phyloP scores from a whole-genome alignment of 805 yeast species.

The Pichia thaimueangensis region DNA sequence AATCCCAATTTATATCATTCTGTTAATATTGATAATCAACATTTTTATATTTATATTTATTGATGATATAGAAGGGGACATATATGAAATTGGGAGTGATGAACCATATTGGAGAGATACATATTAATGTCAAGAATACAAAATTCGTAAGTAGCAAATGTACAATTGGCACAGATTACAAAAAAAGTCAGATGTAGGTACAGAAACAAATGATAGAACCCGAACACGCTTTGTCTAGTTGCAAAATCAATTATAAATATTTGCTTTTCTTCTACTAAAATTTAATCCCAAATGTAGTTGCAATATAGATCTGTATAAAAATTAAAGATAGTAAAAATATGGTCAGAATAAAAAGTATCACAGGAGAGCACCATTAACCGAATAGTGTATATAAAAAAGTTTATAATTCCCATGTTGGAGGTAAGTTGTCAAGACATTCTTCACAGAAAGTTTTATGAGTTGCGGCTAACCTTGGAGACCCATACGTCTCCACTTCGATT shows the following conservation, averaged over 20 bases:
- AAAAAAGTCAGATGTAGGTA: too few relatives aligned
- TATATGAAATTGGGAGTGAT: not conserved
- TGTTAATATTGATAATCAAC: not conserved
- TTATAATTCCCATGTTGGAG: conserved; percentile 29
- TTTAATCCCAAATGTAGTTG: not conserved
- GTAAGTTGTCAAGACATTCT: conserved; percentile 25
- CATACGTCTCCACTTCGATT: conserved; percentile 2
- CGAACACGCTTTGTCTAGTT: too few relatives aligned
- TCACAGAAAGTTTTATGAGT: conserved; percentile 17
- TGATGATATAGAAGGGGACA: conserved; percentile 5
- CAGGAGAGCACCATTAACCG: too few relatives aligned
- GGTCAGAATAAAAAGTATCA: too few relatives aligned
- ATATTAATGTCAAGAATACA: too few relatives aligned
- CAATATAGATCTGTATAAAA: too few relatives aligned
- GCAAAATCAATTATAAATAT: too few relatives aligned
- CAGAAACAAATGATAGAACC: too few relatives aligned
- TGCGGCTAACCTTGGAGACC: conserved; percentile 12
- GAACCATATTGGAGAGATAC: conserved; percentile 2
- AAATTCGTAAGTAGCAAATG: not conserved
- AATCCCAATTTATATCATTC: not conserved
- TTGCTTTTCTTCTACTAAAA: not conserved
- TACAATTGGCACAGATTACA: not conserved
- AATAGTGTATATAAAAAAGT: too few relatives aligned
- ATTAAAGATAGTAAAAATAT: too few relatives aligned
- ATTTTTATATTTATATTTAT: conserved; percentile 1